A percentile compares a stretch with the other conserved stretches of the same genome.
phyloP scores from a whole-genome alignment of 305 asterid species.

The Petunia hybrid region DNA sequence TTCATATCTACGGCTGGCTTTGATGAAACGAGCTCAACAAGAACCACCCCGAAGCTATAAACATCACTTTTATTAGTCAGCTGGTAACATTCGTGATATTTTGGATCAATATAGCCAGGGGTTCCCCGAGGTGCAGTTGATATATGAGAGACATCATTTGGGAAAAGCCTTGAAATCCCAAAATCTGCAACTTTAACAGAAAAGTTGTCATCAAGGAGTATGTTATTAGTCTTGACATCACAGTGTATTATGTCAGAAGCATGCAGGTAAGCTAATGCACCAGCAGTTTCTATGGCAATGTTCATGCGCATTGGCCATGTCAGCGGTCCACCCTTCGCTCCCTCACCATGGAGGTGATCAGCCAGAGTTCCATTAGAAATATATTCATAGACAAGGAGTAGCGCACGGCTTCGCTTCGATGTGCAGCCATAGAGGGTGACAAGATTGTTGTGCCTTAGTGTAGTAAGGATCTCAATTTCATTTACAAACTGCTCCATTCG shows the following conservation, averaged over 20 bases:
- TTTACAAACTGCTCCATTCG: slow-evolving; percentile 32
- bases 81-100: slow-evolving; percentile 35
- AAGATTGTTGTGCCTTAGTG: slow-evolving; percentile 29
- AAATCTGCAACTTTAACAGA: slow-evolving; percentile 32
- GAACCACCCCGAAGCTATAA: slow-evolving; percentile 40
- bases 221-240: slow-evolving; percentile 33
- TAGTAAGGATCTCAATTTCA: slow-evolving; percentile 34
- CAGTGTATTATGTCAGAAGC: slow-evolving; percentile 32
- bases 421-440: slow-evolving; percentile 38
- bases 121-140: slow-evolving; percentile 39
- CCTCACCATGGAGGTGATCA: slow-evolving; percentile 32
- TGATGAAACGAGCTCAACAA: slow-evolving; percentile 38
- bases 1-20: slow-evolving; percentile 37
- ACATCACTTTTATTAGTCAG: slow-evolving; percentile 34
- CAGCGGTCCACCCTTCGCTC: not conserved
- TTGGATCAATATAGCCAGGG: slow-evolving; percentile 38
- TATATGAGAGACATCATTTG: slow-evolving; percentile 8
- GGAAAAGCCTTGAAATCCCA: slow-evolving; percentile 22
- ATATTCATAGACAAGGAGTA: slow-evolving; percentile 30
- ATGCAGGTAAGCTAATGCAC: slow-evolving; percentile 35
- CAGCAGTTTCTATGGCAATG: slow-evolving; percentile 35
- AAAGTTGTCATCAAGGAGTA: slow-evolving; percentile 16
- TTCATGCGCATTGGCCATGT: slow-evolving; percentile 29
- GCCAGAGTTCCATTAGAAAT: slow-evolving; percentile 35
- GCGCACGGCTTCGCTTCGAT: slow-evolving; percentile 22